Conservation (phyloP, 75 land plant genomes). For the Selaginella moellendorffii region DNA sequence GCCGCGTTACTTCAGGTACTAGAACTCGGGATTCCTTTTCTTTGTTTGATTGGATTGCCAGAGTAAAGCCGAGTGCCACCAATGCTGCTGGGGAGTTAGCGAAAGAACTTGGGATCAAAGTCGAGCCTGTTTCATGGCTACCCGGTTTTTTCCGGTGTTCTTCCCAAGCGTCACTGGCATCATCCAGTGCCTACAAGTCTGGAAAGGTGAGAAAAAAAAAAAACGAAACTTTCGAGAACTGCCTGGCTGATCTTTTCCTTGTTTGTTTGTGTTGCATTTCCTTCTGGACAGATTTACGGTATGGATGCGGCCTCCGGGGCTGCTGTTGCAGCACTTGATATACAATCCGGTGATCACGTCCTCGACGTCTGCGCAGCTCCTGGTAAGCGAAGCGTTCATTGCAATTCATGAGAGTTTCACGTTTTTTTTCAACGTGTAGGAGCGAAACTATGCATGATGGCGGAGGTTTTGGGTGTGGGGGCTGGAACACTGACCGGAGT, state of each 20-base stretch:
- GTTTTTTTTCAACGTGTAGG: constrained; percentile 33
- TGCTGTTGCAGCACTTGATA: constrained; percentile 69
- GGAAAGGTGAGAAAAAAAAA: background rate
- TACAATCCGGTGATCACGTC: constrained; percentile 63
- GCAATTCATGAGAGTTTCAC: no score
- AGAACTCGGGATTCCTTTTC: no score
- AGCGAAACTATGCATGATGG: constrained; percentile 88
- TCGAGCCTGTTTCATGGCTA: background rate
- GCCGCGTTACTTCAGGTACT: background rate
- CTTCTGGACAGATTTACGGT: constrained; percentile 58
- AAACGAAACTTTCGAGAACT: background rate
- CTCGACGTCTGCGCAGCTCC: constrained; percentile 99
- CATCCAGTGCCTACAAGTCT: background rate
- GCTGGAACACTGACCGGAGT: constrained; percentile 86
- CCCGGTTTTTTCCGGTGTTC: background rate
- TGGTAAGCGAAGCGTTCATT: no score
- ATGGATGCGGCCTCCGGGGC: constrained; percentile 98
- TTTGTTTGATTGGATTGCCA: background rate
- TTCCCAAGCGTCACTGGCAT: background rate
- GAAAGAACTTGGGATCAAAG: background rate
- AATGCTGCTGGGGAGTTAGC: background rate
- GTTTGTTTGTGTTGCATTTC: background rate
- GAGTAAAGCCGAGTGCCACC: background rate
- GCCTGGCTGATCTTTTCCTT: background rate
- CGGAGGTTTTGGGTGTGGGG: constrained; percentile 50